Evolutionary conservation across 2,329 filamentous ascomycete species (phyloP).

Genomic region (Arthrinium puccinioides): DNA sequence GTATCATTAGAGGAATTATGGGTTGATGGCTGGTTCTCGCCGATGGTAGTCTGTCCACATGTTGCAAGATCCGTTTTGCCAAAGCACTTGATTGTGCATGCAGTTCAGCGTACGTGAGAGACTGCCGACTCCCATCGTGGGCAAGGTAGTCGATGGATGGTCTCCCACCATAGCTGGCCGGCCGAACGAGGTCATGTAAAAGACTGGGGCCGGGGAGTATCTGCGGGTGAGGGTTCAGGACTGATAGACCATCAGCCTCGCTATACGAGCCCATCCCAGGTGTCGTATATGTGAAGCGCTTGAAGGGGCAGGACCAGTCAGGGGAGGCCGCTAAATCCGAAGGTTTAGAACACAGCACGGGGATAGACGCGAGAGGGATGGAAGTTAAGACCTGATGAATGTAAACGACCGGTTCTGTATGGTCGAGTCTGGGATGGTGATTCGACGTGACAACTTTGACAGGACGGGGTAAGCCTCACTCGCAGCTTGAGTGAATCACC

Average conservation of each 20-base stretch:
- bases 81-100: conserved; percentile 50
- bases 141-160: conserved; percentile 6
- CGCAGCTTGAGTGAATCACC: no score
- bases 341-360: no score
- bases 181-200: conserved; percentile 26
- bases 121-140: conserved; percentile 6
- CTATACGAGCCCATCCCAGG: neutral
- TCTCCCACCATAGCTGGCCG: neutral
- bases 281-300: no score
- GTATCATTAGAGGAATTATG: conserved; percentile 69
- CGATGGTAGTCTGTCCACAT: conserved; percentile 15
- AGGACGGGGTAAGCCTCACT: no score
- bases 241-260: conserved; percentile 25
- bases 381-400: no score
- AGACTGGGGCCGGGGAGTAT: conserved; percentile 35
- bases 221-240: conserved; percentile 36
- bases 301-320: no score
- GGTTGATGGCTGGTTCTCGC: conserved; percentile 21
- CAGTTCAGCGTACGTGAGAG: conserved; percentile 55
- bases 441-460: no score
- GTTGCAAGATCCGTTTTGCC: conserved; percentile 40
- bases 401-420: no score
- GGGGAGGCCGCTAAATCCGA: no score
- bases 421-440: no score
- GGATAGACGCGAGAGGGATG: no score